phyloP scores from a whole-genome alignment of 257 asterid species.

The Solanum lycopersicoides region DNA sequence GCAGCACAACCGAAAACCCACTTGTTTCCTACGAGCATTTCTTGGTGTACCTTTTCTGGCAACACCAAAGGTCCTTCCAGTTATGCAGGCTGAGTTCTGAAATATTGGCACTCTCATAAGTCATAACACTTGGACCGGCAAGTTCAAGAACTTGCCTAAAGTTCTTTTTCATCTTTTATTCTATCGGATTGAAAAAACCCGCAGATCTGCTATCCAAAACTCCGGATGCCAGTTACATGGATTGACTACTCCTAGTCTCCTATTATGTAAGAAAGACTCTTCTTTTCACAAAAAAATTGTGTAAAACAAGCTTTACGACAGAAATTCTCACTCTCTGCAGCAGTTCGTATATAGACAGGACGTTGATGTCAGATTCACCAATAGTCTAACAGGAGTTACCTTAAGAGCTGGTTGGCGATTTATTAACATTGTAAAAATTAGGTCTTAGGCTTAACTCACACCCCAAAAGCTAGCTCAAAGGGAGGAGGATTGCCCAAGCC shows the following conservation, averaged over 20 bases:
- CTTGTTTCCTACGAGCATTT: background rate
- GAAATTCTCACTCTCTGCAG: background rate
- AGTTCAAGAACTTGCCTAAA: background rate
- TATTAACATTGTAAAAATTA: background rate
- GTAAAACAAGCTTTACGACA: background rate
- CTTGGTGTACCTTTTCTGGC: background rate
- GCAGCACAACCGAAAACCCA: background rate
- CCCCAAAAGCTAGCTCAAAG: too few relatives aligned
- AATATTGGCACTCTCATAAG: background rate
- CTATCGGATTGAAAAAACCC: background rate
- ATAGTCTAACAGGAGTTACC: background rate
- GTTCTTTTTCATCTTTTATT: background rate
- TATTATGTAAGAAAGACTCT: background rate
- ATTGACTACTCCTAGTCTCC: background rate
- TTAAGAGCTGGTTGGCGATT: background rate
- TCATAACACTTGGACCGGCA: background rate
- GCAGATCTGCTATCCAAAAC: background rate
- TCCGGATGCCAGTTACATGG: background rate
- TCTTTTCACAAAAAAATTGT: background rate
- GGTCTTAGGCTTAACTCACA: too few relatives aligned
- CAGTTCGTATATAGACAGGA: background rate
- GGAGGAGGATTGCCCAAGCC: too few relatives aligned
- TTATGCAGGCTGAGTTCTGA: background rate
- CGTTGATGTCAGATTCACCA: background rate
- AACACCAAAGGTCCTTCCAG: background rate